Evolutionary conservation across 768 basidiomycete genomes (phyloP).

Genomic region (Termitomyces sp.): DNA sequence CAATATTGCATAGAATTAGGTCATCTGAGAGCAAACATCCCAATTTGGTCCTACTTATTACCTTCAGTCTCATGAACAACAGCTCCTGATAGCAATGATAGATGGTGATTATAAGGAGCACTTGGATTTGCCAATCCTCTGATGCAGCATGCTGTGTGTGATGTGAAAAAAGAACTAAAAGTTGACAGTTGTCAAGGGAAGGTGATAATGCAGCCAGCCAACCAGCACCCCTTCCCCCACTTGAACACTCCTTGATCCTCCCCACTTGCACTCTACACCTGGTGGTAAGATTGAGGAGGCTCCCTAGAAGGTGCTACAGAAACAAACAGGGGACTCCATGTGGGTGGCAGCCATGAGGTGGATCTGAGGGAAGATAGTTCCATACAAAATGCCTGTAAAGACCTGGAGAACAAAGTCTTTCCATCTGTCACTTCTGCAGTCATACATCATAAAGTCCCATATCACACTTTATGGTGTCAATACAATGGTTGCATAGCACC

Average conservation of each 20-base stretch:
- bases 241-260: background rate
- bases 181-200: background rate
- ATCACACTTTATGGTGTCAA: background rate
- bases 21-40: background rate
- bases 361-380: conserved; percentile 12
- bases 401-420: background rate
- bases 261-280: background rate
- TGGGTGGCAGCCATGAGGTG: background rate
- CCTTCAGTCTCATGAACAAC: background rate
- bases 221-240: background rate
- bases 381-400: background rate
- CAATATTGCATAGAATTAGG: background rate
- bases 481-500: background rate
- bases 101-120: conserved; percentile 11
- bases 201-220: background rate
- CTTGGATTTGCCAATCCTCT: background rate
- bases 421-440: background rate
- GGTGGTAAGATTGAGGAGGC: background rate
- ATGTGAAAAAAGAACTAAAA: background rate
- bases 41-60: background rate
- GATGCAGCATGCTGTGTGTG: background rate
- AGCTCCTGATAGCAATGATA: conserved; percentile 12
- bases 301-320: background rate
- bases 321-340: background rate
- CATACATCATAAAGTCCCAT: no score